These are phyloP conservation scores for Claviceps sp. DNA, from an alignment of 2,329 filamentous ascomycete species.

Conservation along the genomic window DNA sequence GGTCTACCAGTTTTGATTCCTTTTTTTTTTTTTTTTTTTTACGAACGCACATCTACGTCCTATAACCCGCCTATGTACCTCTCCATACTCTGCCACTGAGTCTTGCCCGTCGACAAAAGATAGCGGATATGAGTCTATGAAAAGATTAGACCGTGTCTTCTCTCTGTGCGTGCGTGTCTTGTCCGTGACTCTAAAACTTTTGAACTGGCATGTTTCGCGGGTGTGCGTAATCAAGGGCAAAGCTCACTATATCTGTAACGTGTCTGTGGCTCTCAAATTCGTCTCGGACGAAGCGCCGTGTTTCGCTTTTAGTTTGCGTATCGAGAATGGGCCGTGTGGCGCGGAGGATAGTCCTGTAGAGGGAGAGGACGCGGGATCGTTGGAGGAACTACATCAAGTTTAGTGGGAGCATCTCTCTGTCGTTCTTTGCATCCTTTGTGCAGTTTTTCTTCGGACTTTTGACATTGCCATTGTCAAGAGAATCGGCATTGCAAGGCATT, in stretches of 20 bases:
- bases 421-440: not conserved
- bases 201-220: too few species aligned
- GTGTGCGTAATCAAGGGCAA: slow-evolving; percentile 4
- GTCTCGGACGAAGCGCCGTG: slow-evolving; percentile 39
- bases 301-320: slow-evolving; percentile 37
- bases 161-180: not conserved
- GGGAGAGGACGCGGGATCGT: slow-evolving; percentile 36
- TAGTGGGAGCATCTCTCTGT: not conserved
- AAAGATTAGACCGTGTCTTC: not conserved
- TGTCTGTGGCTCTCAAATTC: slow-evolving; percentile 47
- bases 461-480: too few species aligned
- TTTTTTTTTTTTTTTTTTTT: not conserved
- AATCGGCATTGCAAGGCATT: too few species aligned
- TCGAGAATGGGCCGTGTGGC: slow-evolving; percentile 39
- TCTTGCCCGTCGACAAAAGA: slow-evolving; percentile 50
- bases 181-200: too few species aligned
- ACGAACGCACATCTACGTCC: not conserved
- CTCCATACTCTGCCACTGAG: slow-evolving; percentile 51
- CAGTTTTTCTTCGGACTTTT: not conserved
- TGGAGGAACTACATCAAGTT: slow-evolving; percentile 39
- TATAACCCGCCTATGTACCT: slow-evolving; percentile 27
- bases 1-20: not conserved
- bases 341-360: slow-evolving; percentile 46
- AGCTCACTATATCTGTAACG: slow-evolving; percentile 41
- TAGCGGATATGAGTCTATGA: slow-evolving; percentile 45